phyloP scores from a whole-genome alignment of 192 early-diverging fungal species.

The Mortierella claussenii region DNA sequence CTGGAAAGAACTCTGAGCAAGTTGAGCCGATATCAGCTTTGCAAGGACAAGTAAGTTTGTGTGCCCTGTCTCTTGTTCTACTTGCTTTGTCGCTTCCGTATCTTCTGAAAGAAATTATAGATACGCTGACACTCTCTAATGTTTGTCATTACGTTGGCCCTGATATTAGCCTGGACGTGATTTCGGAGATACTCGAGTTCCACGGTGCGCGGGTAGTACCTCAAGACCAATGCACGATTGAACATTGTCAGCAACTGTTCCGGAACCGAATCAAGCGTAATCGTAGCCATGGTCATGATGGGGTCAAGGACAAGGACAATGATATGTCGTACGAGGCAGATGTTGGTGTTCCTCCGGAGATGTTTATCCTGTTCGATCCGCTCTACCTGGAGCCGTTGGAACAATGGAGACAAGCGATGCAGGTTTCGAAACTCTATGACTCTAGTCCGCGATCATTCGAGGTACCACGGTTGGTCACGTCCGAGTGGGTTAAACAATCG shows the following conservation, averaged over 20 bases:
- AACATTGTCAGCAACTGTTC: slow-evolving; percentile 23
- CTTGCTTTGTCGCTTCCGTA: background rate
- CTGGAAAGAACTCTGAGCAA: slow-evolving; percentile 3
- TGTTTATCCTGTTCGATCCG: slow-evolving; percentile 33
- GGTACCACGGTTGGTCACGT: slow-evolving; percentile 34
- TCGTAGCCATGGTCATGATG: too few species aligned
- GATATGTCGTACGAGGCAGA: background rate
- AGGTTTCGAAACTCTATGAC: slow-evolving; percentile 16
- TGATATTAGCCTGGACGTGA: slow-evolving; percentile 26
- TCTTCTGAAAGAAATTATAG: too few species aligned
- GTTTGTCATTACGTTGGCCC: background rate
- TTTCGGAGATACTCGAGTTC: slow-evolving; percentile 12
- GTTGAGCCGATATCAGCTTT: slow-evolving; percentile 19
- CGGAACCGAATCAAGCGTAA: background rate
- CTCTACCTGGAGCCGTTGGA: slow-evolving; percentile 36
- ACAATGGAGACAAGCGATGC: slow-evolving; percentile 32
- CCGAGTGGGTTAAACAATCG: slow-evolving; percentile 37
- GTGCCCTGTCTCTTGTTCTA: background rate
- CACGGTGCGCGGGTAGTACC: slow-evolving; percentile 32
- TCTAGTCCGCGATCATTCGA: slow-evolving; percentile 15
- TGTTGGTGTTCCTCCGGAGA: slow-evolving; percentile 12
- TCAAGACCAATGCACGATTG: slow-evolving; percentile 35
- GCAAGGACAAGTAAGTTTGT: slow-evolving; percentile 22
- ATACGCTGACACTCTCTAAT: background rate
- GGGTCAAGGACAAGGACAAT: background rate